Base-by-base conservation (phyloP, 768 basidiomycete genomes). In the Lactifluus pinguis region DNA sequence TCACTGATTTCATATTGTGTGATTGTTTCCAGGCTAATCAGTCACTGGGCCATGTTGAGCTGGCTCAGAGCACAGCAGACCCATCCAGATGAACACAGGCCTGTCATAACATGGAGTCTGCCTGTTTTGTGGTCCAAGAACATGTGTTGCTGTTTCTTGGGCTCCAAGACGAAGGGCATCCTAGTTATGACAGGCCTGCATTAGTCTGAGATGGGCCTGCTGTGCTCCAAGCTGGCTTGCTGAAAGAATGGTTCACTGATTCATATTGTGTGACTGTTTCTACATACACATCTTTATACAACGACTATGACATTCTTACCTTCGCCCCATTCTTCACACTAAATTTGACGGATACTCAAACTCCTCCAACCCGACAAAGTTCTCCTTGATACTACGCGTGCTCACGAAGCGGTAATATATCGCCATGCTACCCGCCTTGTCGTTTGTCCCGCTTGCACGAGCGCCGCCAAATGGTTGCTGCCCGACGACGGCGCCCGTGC, bases 401-500 rank as follows among this genome's bases (percentile, higher is more conserved):
- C 86, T 86, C 62, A 95, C 83, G 73, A 94, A 92, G 58, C 95
- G 79, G 73, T 83, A 84, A 75, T 83, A 86, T 68, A 87, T 82
- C 52, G 73, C 77, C 63, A 91, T 83, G 64, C 89, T 92, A 25
- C 89, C 97, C 1, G 95, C 93, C 76, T 98, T 99, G 74, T 98
- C 97, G 77, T 98, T 98, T 64, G 95, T 99, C 32, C 97, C 95
- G 69, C 89, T 92, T 36, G 81, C 89, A 41, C 95, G 84, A 2
- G 85, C 91, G 34, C 97, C 97, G 51, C 97, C 97, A 70, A 99
- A 99, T 11, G 97, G 95, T 74, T 99, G 95, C 72, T 98, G 95
- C 9, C 94, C 95, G 39, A 98, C 93, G 52, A 92, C 90, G n/a
- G 93, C 94, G 36, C 93, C 93, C 1, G 95, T 99, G 74, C 93